Base-by-base conservation (phyloP, 1,284 basidiomycete species). In the Puccinia triticina region DNA sequence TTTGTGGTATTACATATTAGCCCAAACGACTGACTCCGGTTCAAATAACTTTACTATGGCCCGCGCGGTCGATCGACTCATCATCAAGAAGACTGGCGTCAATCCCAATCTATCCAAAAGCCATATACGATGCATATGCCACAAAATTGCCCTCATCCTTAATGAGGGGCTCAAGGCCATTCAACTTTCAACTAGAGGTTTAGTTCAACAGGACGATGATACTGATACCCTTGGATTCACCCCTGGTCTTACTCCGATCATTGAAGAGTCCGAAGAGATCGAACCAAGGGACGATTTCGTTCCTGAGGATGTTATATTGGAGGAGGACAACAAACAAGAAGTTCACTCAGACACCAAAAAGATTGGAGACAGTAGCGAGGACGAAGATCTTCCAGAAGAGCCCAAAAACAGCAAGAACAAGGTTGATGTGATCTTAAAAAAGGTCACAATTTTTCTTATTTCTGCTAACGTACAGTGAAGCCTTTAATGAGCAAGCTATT, bases 401-500 rank as follows among this genome's bases (percentile, higher is more conserved):
- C n/a, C n/a, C n/a, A n/a, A n/a, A n/a, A n/a, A n/a, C n/a, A n/a
- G n/a, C n/a, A n/a, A n/a, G n/a, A n/a, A 37, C 11, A 75, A 57
- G 14, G 5, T 75, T 37, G 73, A 75, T 61, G 8, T 4, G 4
- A 75, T 75, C 10, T 75, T 75, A 29, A 23, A 61, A 26, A 75
- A 75, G 10, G 73, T 75, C 43, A 1, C 8, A 16, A 1, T 0
- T 59, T 59, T n/a, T 57, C 5, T 57, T 10, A 16, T 75, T 40
- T 23, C 53, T 5, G 11, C 18, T 18, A 32, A 8, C n/a, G n/a
- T 12, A 0, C 43, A 16, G 21, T 48, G 10, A n/a, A n/a, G n/a
- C n/a, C n/a, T n/a, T n/a, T n/a, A n/a, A n/a, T n/a, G n/a, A n/a
- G 43, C 2, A 26, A 2, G 0, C 7, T 0, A 3, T 0, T 0